phyloP scores from a whole-genome alignment of 2,329 filamentous ascomycete genomes.

The Monosporascus sp. region DNA sequence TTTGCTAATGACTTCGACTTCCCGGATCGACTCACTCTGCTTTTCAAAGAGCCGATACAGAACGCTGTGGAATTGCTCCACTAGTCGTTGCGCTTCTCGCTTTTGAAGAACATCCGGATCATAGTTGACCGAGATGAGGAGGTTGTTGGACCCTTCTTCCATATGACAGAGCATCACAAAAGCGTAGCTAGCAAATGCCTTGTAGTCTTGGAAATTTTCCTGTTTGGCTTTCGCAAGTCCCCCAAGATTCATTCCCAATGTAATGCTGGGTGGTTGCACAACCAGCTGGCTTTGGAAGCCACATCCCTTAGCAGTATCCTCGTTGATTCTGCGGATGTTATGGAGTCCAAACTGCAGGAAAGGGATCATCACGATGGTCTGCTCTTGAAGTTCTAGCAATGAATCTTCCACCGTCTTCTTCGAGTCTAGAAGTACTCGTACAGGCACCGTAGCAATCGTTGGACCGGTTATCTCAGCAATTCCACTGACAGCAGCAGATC shows the following conservation, averaged over 20 bases:
- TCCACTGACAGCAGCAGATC: slow-evolving; percentile 14
- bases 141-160: no score
- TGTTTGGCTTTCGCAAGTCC: slow-evolving; percentile 6
- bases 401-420: slow-evolving; percentile 30
- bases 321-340: slow-evolving; percentile 35
- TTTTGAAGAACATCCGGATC: no score
- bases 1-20: no score
- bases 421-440: slow-evolving; percentile 28
- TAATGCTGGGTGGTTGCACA: slow-evolving; percentile 22
- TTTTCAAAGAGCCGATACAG: no score
- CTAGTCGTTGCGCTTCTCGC: no score
- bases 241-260: neutral
- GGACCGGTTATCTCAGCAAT: slow-evolving; percentile 16
- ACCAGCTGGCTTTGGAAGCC: slow-evolving; percentile 35
- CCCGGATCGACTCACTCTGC: no score
- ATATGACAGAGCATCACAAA: no score
- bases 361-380: slow-evolving; percentile 41
- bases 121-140: no score
- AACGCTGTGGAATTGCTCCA: no score
- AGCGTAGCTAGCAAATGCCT: slow-evolving; percentile 28
- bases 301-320: slow-evolving; percentile 31
- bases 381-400: slow-evolving; percentile 39
- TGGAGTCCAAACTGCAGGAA: slow-evolving; percentile 44
- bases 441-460: slow-evolving; percentile 37
- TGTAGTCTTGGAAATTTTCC: slow-evolving; percentile 9